Conservation (phyloP, 306 rosid species). For the Begonia masoniana region DNA sequence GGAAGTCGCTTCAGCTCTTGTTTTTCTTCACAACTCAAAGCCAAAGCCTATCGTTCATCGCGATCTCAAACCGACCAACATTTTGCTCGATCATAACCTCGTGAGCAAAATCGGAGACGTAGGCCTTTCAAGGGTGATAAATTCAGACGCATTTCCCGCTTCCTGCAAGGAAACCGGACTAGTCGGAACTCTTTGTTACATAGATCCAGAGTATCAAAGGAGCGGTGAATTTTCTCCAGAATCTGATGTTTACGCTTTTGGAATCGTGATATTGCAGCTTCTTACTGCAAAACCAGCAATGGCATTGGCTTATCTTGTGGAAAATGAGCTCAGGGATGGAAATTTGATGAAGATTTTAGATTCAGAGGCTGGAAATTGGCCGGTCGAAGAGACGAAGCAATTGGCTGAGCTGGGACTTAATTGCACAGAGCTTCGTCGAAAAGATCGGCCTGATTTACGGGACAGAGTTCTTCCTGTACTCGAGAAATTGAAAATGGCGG, state of each 20-base stretch:
- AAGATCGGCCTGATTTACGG: constrained; percentile 71
- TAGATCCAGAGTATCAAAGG: constrained; percentile 96
- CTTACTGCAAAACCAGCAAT: constrained; percentile 78
- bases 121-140: constrained; percentile 66
- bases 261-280: constrained; percentile 81
- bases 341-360: constrained; percentile 48
- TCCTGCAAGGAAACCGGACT: constrained; percentile 47
- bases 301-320: constrained; percentile 62
- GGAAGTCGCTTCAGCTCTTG: constrained; percentile 89
- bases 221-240: constrained; percentile 55
- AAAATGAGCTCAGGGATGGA: constrained; percentile 46
- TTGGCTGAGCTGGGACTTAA: constrained; percentile 62
- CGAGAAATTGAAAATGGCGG: constrained; percentile 49
- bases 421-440: constrained; percentile 80
- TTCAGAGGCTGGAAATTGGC: constrained; percentile 75
- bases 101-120: constrained; percentile 92
- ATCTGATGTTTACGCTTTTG: constrained; percentile 92
- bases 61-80: constrained; percentile 90
- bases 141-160: constrained; percentile 30
- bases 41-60: constrained; percentile 92
- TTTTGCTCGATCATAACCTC: constrained; percentile 69
- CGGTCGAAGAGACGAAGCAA: constrained; percentile 54
- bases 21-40: constrained; percentile 79
- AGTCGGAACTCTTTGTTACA: constrained; percentile 81
- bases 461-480: constrained; percentile 60